A percentile compares a stretch with the other conserved stretches of the same genome.
These are phyloP conservation scores for Gypsophila paniculata DNA, from an alignment of 179 eudicot species.

Conservation along the genomic window DNA sequence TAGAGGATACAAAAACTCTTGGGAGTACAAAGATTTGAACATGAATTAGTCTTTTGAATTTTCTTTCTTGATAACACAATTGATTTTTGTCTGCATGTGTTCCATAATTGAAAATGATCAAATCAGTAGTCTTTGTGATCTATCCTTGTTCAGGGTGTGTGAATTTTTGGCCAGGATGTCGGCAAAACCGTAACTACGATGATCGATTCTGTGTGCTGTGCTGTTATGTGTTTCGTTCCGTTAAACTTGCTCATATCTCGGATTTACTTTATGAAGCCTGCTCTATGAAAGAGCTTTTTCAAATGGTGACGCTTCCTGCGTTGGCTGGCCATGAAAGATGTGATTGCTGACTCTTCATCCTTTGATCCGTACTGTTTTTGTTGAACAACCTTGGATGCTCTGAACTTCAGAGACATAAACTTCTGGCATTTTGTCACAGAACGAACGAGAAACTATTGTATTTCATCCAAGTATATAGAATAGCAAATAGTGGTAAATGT, in stretches of 20 bases:
- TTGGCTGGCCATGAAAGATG: neutral
- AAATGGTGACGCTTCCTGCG: neutral
- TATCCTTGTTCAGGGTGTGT: neutral
- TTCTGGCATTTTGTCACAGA: neutral
- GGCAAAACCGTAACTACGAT: neutral
- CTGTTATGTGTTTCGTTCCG: neutral
- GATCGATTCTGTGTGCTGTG: neutral
- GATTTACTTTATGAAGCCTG: neutral
- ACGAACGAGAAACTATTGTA: neutral
- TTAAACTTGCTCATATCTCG: neutral
- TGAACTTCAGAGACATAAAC: neutral
- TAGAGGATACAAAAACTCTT: neutral
- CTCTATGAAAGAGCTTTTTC: neutral
- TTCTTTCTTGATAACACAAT: neutral
- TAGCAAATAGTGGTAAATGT: neutral
- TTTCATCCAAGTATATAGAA: neutral
- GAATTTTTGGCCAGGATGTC: neutral
- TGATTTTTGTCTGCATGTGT: neutral
- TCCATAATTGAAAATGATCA: neutral
- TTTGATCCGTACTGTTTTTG: neutral
- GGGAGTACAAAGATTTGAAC: neutral
- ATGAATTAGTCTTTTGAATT: neutral
- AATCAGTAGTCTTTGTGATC: neutral
- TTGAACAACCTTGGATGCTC: neutral
- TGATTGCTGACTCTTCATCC: neutral